Percentiles rank a stretch among this genome's conserved stretches.
phyloP scores from a whole-genome alignment of 345 rosid species.

The Eucalyptus sp. region DNA sequence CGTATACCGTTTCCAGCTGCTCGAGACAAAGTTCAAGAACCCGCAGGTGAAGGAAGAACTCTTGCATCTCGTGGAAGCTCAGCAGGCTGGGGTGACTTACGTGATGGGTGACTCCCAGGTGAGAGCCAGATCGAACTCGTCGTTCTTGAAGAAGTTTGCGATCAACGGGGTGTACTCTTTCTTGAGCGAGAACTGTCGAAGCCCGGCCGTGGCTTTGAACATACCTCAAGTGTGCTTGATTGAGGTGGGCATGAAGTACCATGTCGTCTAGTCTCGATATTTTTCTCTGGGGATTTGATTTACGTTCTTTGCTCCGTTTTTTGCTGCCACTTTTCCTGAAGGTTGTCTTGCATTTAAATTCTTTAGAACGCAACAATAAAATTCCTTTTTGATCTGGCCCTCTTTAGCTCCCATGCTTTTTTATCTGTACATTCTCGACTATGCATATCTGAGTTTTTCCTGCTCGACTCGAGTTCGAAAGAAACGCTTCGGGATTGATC shows the following conservation, averaged over 20 bases:
- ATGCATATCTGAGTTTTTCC: background rate
- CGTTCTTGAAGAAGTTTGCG: slow-evolving; percentile 57
- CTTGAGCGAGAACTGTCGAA: slow-evolving; percentile 74
- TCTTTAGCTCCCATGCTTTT: background rate
- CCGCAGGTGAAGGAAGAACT: slow-evolving; percentile 70
- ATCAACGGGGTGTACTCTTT: slow-evolving; percentile 70
- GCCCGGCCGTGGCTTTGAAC: slow-evolving; percentile 63
- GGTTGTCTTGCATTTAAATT: background rate
- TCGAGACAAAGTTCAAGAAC: slow-evolving; percentile 44
- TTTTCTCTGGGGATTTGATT: background rate
- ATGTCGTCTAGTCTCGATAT: background rate
- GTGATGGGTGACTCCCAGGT: slow-evolving; percentile 61
- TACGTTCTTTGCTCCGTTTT: background rate
- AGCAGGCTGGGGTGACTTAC: slow-evolving; percentile 64
- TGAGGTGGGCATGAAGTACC: slow-evolving; percentile 91
- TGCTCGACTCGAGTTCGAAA: background rate
- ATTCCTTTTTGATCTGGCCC: background rate
- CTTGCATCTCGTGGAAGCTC: slow-evolving; percentile 63
- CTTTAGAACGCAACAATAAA: background rate
- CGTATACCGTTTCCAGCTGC: slow-evolving; percentile 36
- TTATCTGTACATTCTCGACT: background rate
- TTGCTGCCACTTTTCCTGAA: too few relatives aligned
- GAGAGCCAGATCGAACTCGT: slow-evolving; percentile 63
- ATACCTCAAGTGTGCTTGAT: slow-evolving; percentile 84
- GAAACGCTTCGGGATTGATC: background rate